Percentiles rank a stretch among this genome's conserved stretches.
phyloP scores from a whole-genome alignment of 2,329 filamentous ascomycete species.

The Sporothrix sp. region DNA sequence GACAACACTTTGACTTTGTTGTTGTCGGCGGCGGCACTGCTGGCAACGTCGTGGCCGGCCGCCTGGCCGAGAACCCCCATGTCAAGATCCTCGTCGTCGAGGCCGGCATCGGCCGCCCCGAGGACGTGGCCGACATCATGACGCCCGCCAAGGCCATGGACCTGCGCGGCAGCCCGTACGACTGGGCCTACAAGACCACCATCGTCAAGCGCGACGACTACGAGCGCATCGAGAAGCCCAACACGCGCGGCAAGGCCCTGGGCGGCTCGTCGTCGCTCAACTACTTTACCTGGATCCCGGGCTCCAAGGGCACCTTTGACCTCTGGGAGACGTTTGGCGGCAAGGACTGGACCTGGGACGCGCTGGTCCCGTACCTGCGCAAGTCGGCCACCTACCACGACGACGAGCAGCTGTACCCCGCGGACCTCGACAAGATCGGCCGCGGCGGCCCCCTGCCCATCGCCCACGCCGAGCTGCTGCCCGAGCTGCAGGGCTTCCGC shows the following conservation, averaged over 20 bases:
- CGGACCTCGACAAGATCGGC: constrained; percentile 42
- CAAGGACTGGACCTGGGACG: constrained; percentile 53
- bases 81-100: constrained; percentile 39
- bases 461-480: constrained; percentile 43
- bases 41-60: constrained; percentile 38
- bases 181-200: constrained; percentile 53
- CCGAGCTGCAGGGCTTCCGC: constrained; percentile 42
- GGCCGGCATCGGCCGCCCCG: constrained; percentile 38
- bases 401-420: constrained; percentile 35
- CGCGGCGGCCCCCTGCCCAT: constrained; percentile 42
- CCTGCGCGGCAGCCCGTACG: constrained; percentile 44
- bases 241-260: constrained; percentile 49
- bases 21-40: constrained; percentile 36
- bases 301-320: constrained; percentile 50
- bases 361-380: constrained; percentile 39
- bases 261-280: constrained; percentile 50
- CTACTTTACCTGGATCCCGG: constrained; percentile 55
- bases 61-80: constrained; percentile 41
- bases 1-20: constrained; percentile 30
- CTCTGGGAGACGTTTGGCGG: constrained; percentile 65
- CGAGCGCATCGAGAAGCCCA: constrained; percentile 52
- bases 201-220: constrained; percentile 51
- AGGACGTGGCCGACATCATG: constrained; percentile 40
- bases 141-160: constrained; percentile 44
- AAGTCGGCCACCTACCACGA: constrained; percentile 51